Conservation (phyloP, 2,329 filamentous ascomycete genomes). For the Alternaria ethzedia region DNA sequence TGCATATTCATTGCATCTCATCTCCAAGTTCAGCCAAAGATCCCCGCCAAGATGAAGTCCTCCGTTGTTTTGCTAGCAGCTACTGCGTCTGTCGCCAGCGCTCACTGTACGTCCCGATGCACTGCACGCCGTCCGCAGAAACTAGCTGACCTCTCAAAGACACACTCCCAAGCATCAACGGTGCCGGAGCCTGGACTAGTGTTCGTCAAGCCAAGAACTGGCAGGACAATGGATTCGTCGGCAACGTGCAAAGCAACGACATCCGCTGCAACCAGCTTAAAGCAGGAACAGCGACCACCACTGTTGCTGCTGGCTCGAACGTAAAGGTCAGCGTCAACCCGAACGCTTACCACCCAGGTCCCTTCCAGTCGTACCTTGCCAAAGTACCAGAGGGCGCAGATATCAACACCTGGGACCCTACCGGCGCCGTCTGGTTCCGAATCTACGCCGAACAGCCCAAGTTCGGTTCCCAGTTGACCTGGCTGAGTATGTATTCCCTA, state of each 20-base stretch:
- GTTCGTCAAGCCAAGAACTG: slow-evolving; percentile 17
- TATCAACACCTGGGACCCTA: slow-evolving; percentile 40
- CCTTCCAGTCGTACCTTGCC: slow-evolving; percentile 48
- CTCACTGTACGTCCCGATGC: slow-evolving; percentile 5
- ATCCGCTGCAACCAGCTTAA: slow-evolving; percentile 40
- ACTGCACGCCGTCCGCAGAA: too few relatives aligned
- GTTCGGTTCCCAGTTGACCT: slow-evolving; percentile 11
- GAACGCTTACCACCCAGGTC: slow-evolving; percentile 41
- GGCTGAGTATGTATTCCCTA: slow-evolving; percentile 5
- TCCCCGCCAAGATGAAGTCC: slow-evolving; percentile 3
- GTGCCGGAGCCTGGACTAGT: slow-evolving; percentile 4
- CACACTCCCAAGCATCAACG: slow-evolving; percentile 13
- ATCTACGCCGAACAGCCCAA: slow-evolving; percentile 26
- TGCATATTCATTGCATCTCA: neutral
- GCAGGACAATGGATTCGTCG: slow-evolving; percentile 17
- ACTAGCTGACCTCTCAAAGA: neutral
- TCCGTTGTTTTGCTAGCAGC: slow-evolving; percentile 1
- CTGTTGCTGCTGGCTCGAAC: slow-evolving; percentile 33
- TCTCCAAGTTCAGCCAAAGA: neutral
- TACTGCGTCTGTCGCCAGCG: slow-evolving; percentile 6
- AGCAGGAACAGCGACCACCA: slow-evolving; percentile 11
- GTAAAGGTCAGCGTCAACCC: slow-evolving; percentile 39
- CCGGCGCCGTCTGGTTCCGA: slow-evolving; percentile 47
- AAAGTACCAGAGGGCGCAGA: slow-evolving; percentile 43
- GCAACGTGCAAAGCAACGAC: slow-evolving; percentile 21